phyloP scores from a whole-genome alignment of 768 basidiomycete genomes.

The Trametopsis cervina region DNA sequence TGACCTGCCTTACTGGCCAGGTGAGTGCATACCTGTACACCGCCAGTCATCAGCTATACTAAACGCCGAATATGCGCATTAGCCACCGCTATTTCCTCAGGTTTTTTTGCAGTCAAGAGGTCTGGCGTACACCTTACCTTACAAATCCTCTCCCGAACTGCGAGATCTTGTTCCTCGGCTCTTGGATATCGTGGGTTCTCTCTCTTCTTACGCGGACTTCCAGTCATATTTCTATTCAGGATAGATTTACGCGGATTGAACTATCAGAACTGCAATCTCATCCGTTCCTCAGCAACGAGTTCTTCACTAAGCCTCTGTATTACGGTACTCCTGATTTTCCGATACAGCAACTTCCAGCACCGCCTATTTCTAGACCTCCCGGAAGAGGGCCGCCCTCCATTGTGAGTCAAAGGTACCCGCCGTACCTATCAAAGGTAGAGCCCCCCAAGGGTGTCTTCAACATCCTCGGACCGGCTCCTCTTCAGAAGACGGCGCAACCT shows the following conservation, averaged over 20 bases:
- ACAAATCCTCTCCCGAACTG: slow-evolving; percentile 18
- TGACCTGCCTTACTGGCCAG: slow-evolving; percentile 32
- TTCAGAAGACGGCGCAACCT: neutral
- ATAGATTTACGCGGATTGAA: too few relatives aligned
- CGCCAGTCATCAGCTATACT: neutral
- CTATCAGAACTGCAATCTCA: slow-evolving; percentile 24
- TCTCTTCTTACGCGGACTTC: too few relatives aligned
- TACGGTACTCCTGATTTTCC: neutral
- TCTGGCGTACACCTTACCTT: slow-evolving; percentile 22
- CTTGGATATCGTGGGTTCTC: slow-evolving; percentile 17
- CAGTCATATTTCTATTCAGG: too few relatives aligned
- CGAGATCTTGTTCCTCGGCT: slow-evolving; percentile 16
- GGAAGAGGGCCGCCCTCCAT: too few relatives aligned
- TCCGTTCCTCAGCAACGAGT: slow-evolving; percentile 24
- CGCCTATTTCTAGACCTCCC: too few relatives aligned
- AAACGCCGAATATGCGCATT: too few relatives aligned
- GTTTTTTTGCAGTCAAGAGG: too few relatives aligned
- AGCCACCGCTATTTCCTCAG: too few relatives aligned
- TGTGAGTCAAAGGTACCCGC: neutral
- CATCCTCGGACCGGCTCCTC: too few relatives aligned
- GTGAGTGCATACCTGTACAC: too few relatives aligned
- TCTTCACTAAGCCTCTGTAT: slow-evolving; percentile 13
- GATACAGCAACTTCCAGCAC: too few relatives aligned
- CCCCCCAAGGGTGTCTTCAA: too few relatives aligned
- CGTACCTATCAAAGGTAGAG: neutral